Evolutionary conservation across 176 grass and related monocot species (phyloP), one percentile per base, ranked within the genome.

Genomic region (sorghum (Sorghum bicolor)): DNA sequence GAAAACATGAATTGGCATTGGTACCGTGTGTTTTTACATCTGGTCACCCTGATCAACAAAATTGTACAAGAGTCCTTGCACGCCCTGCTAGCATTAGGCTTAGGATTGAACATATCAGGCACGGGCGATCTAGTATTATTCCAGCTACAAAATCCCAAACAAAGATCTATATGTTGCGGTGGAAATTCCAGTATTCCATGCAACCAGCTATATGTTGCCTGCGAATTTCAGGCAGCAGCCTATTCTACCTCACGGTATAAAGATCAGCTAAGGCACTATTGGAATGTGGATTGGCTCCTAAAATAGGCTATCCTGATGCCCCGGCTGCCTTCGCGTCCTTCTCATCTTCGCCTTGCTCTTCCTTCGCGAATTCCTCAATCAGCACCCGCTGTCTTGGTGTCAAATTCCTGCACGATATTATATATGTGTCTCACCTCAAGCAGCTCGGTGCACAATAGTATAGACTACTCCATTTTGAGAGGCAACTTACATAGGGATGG

Each of bases 301-400:
- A 82, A 50, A 89, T 25, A 1, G 29, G 40, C 86, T 81, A 98
- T 71, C 91, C 85, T 43, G 93, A 96, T 67, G 93, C 93, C 44
- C 93, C 86, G n/a, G 89, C 91, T 68, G 85, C 96, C 67, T 82
- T 85, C 2, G 76, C 74, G 26, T 89, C 74, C 74, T 98, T 95
- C 10, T 95, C 93, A 0, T 86, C 88, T 80, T 94, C 91, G 3
- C 81, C 80, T 86, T 98, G 93, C 66, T 98, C 93, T 84, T 98
- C 96, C 85, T 98, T 94, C 1, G 87, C 87, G 7, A 92, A 98
- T 65, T 98, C 96, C 80, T 96, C 87, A 0, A 96, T 92, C 71
- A 96, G 86, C 58, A 28, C 57, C 5, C 83, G 87, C 36, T 98
- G 96, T 22, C 89, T 91, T 5, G 78, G 72, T 24, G 96, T 94